Percentiles rank a stretch among this genome's conserved stretches.
Evolutionary conservation across 139 green algal species (phyloP).

Genomic region (Nannochloris sp.): DNA sequence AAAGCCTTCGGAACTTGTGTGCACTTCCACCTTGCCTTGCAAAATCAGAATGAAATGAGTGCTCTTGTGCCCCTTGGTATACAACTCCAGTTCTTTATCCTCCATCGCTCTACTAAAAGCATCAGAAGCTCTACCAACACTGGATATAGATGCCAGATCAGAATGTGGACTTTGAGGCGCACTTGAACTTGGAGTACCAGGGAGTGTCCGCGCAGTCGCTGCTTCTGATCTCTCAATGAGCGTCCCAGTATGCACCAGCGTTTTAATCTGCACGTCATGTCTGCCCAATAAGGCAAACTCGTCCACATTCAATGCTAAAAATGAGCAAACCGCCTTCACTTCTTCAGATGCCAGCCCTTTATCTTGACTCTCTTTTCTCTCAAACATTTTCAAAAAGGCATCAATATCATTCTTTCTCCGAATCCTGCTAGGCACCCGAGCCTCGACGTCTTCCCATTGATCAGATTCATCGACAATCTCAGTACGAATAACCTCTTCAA

Average conservation of each 20-base stretch:
- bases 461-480: constrained; percentile 62
- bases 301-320: constrained; percentile 23
- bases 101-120: background rate
- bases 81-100: background rate
- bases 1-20: background rate
- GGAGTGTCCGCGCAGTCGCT: background rate
- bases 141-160: background rate
- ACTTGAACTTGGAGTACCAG: background rate
- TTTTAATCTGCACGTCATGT: background rate
- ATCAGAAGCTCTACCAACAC: background rate
- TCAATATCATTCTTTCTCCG: constrained; percentile 19
- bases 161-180: background rate
- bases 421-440: constrained; percentile 8
- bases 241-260: background rate
- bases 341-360: constrained; percentile 26
- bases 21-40: background rate
- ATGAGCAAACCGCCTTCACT: constrained; percentile 37
- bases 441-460: constrained; percentile 11
- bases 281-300: background rate
- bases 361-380: constrained; percentile 29
- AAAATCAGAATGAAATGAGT: constrained; percentile 5
- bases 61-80: background rate
- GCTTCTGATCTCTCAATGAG: background rate
- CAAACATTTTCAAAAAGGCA: constrained; percentile 37
- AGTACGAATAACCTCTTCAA: constrained; percentile 39